Conservation (phyloP, 306 rosid genomes). For the Rubus parviflorus region DNA sequence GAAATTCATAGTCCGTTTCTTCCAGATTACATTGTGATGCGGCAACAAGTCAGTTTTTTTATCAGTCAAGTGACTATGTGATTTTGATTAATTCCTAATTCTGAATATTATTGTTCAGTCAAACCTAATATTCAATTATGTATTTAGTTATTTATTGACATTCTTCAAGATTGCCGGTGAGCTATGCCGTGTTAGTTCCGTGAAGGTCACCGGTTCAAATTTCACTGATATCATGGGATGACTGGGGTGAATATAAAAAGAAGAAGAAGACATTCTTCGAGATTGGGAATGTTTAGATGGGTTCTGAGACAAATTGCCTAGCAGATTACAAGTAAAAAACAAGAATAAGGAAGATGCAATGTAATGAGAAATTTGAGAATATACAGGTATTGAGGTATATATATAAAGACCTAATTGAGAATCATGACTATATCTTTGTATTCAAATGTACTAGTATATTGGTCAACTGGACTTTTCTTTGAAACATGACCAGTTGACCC, state of each 20-base stretch:
- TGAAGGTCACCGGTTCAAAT: no score
- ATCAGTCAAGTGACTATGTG: not conserved
- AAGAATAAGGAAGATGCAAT: not conserved
- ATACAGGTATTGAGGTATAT: not conserved
- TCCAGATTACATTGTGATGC: not conserved
- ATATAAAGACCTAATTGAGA: no score
- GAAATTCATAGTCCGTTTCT: not conserved
- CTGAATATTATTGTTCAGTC: not conserved
- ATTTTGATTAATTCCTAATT: not conserved
- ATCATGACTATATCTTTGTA: not conserved
- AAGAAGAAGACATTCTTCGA: no score
- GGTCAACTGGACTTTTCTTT: not conserved
- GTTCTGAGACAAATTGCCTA: not conserved
- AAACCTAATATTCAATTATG: not conserved
- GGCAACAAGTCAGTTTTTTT: not conserved
- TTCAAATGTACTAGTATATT: not conserved
- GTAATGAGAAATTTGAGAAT: not conserved
- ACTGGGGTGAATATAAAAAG: no score
- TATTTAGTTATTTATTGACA: not conserved
- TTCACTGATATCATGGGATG: no score
- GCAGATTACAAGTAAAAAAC: not conserved
- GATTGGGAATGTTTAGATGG: not conserved
- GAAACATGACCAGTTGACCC: not conserved
- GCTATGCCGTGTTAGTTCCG: no score
- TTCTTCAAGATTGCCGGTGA: not conserved